Evolutionary conservation across 306 rosid genomes (phyloP), one percentile per base, ranked within the genome.

Genomic region (Malus asiatica): DNA sequence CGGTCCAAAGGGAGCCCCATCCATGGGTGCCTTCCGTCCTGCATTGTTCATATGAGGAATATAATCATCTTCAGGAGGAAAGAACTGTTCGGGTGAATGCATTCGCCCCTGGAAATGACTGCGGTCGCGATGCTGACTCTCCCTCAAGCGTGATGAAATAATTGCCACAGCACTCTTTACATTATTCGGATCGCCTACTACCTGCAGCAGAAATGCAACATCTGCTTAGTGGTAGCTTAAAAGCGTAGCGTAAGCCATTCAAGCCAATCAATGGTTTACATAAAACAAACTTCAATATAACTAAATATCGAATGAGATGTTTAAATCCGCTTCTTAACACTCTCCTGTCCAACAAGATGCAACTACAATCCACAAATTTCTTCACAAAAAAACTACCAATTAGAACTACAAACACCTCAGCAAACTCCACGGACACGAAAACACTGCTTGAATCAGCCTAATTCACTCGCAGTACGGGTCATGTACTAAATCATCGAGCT

Each of bases 51-150:
- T 68, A 13, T 85, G 91, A 82, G 93, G 96, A 59, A 82, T 62
- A 81, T 84, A 90, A 82, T 89, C 97, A 79, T 92, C 97, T 6
- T 92, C 99, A 8, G 92, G 92, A 79, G 95, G 75, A 73, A 88
- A 90, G 84, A 88, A 89, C 23, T 84, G 96, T 75, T 96, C 99
- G 0, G 99, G 98, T 27, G 99, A 96, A 84, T 88, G 92, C 51
- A 25, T 67, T 23, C 98, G 93, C 57, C 90, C 96, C 74, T 96
- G 97, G 75, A 92, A 90, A 79, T 90, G 86, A 81, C 84, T 68
- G 45, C 99, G 96, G 46, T 96, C 98, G 7, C 99, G 98, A 79
- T 96, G 98, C 86, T 96, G 99, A 71, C 99, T 96, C 92, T 96
- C 99, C 92, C 99, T 88, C 83, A 96, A 85, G 74, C 99, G 93